Evolutionary conservation across 805 yeast genomes (phyloP).

Genomic region (Candida sanyiensis): DNA sequence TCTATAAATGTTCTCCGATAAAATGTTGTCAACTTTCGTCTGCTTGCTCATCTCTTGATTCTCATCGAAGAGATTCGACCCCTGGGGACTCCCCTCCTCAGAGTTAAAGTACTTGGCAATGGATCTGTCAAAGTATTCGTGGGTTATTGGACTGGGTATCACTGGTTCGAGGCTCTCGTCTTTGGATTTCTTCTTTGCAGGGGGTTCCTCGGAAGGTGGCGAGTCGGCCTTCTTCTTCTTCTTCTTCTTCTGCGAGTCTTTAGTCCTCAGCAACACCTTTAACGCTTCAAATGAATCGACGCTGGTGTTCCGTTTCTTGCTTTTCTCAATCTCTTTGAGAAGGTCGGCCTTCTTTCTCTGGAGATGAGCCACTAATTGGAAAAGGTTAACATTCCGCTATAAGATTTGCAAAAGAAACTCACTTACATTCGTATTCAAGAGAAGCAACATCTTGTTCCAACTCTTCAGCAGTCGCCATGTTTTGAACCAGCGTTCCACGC

Average conservation of each 20-base stretch:
- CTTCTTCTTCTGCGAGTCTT: not conserved
- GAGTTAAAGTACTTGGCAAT: conserved; percentile 23
- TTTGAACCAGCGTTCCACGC: too few relatives aligned
- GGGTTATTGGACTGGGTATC: conserved; percentile 21
- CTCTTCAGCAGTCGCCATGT: conserved; percentile 28
- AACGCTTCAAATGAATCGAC: conserved; percentile 28
- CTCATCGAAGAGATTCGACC: too few relatives aligned
- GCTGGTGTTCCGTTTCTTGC: conserved; percentile 18
- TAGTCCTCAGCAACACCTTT: conserved; percentile 9
- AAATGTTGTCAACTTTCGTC: conserved; percentile 17
- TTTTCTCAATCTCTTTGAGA: conserved; percentile 24
- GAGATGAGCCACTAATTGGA: conserved; percentile 19
- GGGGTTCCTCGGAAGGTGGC: not conserved
- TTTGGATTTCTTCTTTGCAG: conserved; percentile 8
- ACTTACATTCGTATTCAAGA: conserved; percentile 28
- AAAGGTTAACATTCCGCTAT: too few relatives aligned
- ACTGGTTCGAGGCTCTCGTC: conserved; percentile 15
- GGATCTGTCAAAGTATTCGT: conserved; percentile 25
- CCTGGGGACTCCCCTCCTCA: too few relatives aligned
- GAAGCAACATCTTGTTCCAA: conserved; percentile 33
- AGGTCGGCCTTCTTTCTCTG: conserved; percentile 18
- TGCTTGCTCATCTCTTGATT: not conserved
- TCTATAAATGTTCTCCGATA: conserved; percentile 31
- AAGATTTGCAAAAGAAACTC: too few relatives aligned
- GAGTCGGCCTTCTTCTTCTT: not conserved